Percentiles rank a stretch among this genome's conserved stretches.
phyloP scores from a whole-genome alignment of 768 basidiomycete species.

The Lepiota venenata region DNA sequence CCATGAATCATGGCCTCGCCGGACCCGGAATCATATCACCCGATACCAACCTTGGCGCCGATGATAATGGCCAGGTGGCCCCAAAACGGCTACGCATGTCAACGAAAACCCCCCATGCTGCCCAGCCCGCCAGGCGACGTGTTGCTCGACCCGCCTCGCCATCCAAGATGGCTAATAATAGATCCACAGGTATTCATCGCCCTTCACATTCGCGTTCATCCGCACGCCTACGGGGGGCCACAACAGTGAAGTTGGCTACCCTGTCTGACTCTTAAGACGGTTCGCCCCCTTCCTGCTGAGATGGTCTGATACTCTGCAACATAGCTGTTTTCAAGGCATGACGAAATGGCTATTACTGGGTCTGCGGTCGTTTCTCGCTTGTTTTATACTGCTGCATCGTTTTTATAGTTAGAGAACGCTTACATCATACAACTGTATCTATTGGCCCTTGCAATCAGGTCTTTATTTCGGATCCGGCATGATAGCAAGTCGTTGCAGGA shows the following conservation, averaged over 20 bases:
- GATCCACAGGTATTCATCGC: background rate
- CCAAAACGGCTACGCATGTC: slow-evolving; percentile 8
- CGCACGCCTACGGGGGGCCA: background rate
- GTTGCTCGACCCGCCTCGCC: background rate
- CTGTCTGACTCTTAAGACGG: background rate
- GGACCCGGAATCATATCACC: background rate
- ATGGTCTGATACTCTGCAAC: too few relatives aligned
- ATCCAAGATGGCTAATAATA: background rate
- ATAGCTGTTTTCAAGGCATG: too few relatives aligned
- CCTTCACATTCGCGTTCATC: background rate
- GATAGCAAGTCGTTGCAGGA: background rate
- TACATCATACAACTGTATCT: background rate
- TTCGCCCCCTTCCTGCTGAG: too few relatives aligned
- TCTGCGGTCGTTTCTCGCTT: background rate
- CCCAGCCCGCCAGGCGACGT: background rate
- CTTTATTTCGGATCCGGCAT: background rate
- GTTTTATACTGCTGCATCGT: background rate
- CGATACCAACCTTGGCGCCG: background rate
- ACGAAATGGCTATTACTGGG: background rate
- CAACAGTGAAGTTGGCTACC: background rate
- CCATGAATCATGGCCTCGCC: background rate
- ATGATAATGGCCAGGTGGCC: background rate
- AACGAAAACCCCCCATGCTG: background rate
- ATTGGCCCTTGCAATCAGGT: background rate
- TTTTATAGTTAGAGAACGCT: background rate